phyloP scores from a whole-genome alignment of 2,329 filamentous ascomycete species.

The Colletotrichum tropicale region DNA sequence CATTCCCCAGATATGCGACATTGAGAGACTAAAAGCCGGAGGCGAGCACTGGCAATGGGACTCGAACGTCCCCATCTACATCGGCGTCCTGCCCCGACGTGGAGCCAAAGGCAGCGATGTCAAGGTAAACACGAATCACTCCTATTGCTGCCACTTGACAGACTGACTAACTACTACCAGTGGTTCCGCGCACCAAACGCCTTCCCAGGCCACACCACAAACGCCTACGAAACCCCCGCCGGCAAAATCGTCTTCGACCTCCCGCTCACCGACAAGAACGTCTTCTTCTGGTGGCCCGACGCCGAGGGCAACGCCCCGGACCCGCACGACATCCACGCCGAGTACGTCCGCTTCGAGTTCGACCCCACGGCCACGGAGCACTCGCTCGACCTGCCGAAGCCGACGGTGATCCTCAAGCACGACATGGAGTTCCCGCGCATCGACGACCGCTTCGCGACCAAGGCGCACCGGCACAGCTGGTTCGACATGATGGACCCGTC shows the following conservation, averaged over 20 bases:
- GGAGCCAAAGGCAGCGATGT: slow-evolving; percentile 9
- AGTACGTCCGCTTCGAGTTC: slow-evolving; percentile 19
- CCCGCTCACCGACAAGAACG: slow-evolving; percentile 39
- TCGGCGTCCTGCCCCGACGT: slow-evolving; percentile 1
- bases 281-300: slow-evolving; percentile 47
- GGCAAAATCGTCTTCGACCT: slow-evolving; percentile 38
- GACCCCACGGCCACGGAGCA: not conserved
- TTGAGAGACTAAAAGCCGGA: slow-evolving; percentile 34
- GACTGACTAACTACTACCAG: slow-evolving; percentile 12
- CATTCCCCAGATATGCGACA: slow-evolving; percentile 4
- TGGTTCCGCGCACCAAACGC: slow-evolving; percentile 40
- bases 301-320: slow-evolving; percentile 35
- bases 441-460: not conserved
- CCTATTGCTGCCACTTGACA: rapidly evolving
- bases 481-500: slow-evolving; percentile 14
- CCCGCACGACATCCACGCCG: slow-evolving; percentile 28
- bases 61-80: slow-evolving; percentile 5
- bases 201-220: slow-evolving; percentile 39
- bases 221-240: slow-evolving; percentile 38
- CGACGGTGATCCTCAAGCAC: not conserved
- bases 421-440: slow-evolving; percentile 17
- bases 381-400: slow-evolving; percentile 3
- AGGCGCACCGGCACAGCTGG: slow-evolving; percentile 4
- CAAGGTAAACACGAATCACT: not conserved
- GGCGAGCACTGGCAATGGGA: slow-evolving; percentile 45